Conservation (phyloP, 2,329 filamentous ascomycete species). For the Zalaria obscura region DNA sequence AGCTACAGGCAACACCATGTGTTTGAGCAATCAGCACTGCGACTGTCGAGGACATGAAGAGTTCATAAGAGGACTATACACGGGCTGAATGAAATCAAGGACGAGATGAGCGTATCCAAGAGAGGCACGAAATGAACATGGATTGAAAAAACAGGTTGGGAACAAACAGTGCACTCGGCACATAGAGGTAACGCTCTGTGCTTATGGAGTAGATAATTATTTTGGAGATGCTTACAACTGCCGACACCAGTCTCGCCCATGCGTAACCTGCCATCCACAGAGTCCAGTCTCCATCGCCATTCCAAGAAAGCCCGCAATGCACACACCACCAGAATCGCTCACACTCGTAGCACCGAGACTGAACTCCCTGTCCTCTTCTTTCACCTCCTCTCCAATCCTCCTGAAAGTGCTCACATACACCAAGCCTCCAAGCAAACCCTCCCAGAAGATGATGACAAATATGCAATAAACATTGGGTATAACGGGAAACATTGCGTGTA, state of each 20-base stretch:
- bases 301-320: conserved; percentile 69
- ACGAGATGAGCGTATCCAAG: no score
- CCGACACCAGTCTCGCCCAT: conserved; percentile 50
- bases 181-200: no score
- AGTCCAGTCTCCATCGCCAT: conserved; percentile 71
- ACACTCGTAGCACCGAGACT: conserved; percentile 81
- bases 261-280: conserved; percentile 72
- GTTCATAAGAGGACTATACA: no score
- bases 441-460: conserved; percentile 81
- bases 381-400: conserved; percentile 76
- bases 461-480: conserved; percentile 78
- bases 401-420: conserved; percentile 97
- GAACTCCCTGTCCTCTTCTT: conserved; percentile 70
- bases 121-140: no score
- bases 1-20: no score
- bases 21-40: no score
- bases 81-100: no score
- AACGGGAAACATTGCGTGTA: conserved; percentile 68
- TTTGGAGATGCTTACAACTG: no score
- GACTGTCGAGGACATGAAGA: no score
- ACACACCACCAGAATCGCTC: conserved; percentile 83
- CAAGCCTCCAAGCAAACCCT: conserved; percentile 75
- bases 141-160: no score
- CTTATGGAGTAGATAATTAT: no score
- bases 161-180: no score